Evolutionary conservation across 2,329 filamentous ascomycete genomes (phyloP).

Genomic region (Gnomoniopsis sp.): DNA sequence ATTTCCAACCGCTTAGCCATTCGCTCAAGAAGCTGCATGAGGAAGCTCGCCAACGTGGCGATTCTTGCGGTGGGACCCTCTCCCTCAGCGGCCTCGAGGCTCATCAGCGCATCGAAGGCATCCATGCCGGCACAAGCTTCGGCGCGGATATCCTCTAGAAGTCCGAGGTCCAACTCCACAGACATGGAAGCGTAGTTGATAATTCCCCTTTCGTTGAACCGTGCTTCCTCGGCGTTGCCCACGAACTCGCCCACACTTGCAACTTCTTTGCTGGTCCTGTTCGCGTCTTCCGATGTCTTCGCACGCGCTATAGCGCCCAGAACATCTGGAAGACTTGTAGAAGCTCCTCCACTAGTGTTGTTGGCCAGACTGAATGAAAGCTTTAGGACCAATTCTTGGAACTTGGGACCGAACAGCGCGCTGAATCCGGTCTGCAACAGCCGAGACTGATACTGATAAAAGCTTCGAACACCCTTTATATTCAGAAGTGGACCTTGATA

Average conservation of each 20-base stretch:
- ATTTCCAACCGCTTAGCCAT: constrained; percentile 49
- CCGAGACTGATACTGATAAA: constrained; percentile 50
- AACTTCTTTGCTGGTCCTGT: constrained; percentile 44
- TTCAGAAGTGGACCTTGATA: constrained; percentile 43
- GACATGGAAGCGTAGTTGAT: constrained; percentile 46
- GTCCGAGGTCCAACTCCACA: constrained; percentile 48
- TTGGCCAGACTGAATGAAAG: constrained; percentile 48
- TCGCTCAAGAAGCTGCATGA: constrained; percentile 49
- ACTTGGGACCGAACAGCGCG: constrained; percentile 46
- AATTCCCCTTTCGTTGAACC: constrained; percentile 50
- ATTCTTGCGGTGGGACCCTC: constrained; percentile 35
- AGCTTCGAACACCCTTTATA: constrained; percentile 46
- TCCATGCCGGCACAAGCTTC: constrained; percentile 54
- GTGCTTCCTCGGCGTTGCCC: constrained; percentile 40
- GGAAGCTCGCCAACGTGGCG: constrained; percentile 39
- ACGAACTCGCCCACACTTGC: constrained; percentile 48
- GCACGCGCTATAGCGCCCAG: constrained; percentile 38
- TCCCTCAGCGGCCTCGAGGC: constrained; percentile 35
- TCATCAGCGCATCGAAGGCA: constrained; percentile 45
- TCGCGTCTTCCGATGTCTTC: constrained; percentile 43
- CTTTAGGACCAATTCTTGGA: constrained; percentile 51
- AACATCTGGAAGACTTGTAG: constrained; percentile 41
- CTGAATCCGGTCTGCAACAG: constrained; percentile 49
- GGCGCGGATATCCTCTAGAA: constrained; percentile 50
- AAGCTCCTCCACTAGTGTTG: constrained; percentile 28